Percentiles rank a stretch among this genome's conserved stretches.
phyloP scores from a whole-genome alignment of 805 yeast genomes.

The Wickerhamomyces alni region DNA sequence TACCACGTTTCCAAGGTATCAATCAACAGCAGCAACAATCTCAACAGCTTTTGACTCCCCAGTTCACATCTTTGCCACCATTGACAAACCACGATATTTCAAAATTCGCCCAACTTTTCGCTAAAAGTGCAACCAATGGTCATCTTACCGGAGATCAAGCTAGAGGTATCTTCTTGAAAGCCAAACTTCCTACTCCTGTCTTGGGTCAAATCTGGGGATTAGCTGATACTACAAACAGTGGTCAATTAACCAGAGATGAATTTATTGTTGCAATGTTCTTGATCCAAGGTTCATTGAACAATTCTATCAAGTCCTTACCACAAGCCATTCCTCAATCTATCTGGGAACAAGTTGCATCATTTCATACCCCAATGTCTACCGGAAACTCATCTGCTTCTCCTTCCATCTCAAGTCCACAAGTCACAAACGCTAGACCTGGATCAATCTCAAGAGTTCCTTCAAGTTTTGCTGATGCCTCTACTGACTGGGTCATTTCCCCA shows the following conservation, averaged over 20 bases:
- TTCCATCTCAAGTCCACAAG: constrained; percentile 11
- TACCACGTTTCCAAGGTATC: constrained; percentile 49
- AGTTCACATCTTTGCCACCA: constrained; percentile 37
- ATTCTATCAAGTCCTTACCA: constrained; percentile 56
- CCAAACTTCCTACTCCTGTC: constrained; percentile 70
- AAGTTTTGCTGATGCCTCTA: constrained; percentile 30
- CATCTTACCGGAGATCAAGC: constrained; percentile 76
- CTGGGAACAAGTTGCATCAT: constrained; percentile 30
- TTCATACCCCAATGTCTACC: constrained; percentile 14
- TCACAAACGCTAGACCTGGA: constrained; percentile 15
- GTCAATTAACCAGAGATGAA: constrained; percentile 65
- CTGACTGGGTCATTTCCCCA: constrained; percentile 64
- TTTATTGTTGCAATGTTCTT: constrained; percentile 93
- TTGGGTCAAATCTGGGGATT: constrained; percentile 87
- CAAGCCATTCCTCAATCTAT: constrained; percentile 33
- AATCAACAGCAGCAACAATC: constrained; percentile 19
- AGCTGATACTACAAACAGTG: constrained; percentile 71
- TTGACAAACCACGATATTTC: constrained; percentile 52
- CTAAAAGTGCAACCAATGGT: constrained; percentile 55
- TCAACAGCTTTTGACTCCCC: constrained; percentile 20
- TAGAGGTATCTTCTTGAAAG: constrained; percentile 80
- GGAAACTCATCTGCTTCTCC: constrained; percentile 8
- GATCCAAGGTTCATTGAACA: constrained; percentile 74
- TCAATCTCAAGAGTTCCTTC: constrained; percentile 30
- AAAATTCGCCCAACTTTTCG: constrained; percentile 66